Base-by-base conservation (phyloP, 2,329 filamentous ascomycete genomes). In the Xylaria sp. region DNA sequence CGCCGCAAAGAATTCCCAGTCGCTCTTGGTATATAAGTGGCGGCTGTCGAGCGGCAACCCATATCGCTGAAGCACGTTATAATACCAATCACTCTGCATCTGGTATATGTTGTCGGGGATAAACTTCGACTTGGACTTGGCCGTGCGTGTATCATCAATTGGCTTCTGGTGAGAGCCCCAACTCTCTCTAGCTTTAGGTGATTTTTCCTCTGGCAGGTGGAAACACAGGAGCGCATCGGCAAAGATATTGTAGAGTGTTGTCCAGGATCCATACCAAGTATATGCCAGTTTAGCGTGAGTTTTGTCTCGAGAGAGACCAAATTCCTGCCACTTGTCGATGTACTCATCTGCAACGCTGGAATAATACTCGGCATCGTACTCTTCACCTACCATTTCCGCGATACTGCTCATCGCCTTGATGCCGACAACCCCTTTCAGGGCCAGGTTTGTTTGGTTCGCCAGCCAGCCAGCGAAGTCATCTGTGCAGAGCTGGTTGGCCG, bases 1-100 rank as follows among this genome's bases (percentile, higher is more conserved):
- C 55, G 93, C 93, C 0, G 93, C 92, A 78, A 96, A 94, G 78
- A 97, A 94, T 74, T 96, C 91, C 93, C 93, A 97, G 80, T 97
- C 93, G 34, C 91, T 93, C 81, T 97, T 97, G 39, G 93, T 91
- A 79, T 96, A 96, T 3, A 95, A 79, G 78, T 96, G 93, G 50
- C 93, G 88, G 72, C 87, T 91, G 79, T 97, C 93, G 8, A 97
- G 86, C 0, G 93, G 93, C 3, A 97, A 81, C 0, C 93, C 93
- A 78, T 95, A 97, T 74, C 87, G 89, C 78, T 97, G 93, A 72
- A 93, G 87, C 10, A 95, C 92, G 15, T 87, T 85, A 70, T 87
- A 84, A 81, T 97, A 97, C 92, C 92, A 97, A 66, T 90, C 84
- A 55, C 91, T 94, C 77, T 97, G 92, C 71, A 90, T 89, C 73